These are phyloP conservation scores for Mycosphaerelloides madeirae DNA, from an alignment of 2,329 filamentous ascomycete genomes.

Conservation along the genomic window DNA sequence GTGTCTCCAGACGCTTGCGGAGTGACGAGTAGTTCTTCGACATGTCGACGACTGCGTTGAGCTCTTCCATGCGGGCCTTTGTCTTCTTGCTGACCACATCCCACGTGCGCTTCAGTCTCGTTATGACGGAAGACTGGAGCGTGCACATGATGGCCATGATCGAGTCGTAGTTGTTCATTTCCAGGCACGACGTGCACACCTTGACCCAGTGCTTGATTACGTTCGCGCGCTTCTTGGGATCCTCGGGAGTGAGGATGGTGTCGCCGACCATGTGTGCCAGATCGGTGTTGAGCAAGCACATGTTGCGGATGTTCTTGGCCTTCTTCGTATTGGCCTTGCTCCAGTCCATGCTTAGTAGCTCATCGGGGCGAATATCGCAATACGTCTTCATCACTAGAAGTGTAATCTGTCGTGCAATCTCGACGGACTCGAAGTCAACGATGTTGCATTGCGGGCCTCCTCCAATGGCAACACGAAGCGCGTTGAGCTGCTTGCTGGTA, in stretches of 20 bases:
- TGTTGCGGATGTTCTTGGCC: constrained; percentile 85
- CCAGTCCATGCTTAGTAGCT: constrained; percentile 88
- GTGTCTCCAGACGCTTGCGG: constrained; percentile 72
- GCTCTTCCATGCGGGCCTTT: constrained; percentile 68
- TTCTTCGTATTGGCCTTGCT: constrained; percentile 77
- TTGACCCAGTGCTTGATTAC: constrained; percentile 99
- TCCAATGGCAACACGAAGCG: constrained; percentile 69
- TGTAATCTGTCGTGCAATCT: constrained; percentile 87
- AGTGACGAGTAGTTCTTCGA: constrained; percentile 87
- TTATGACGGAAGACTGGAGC: constrained; percentile 85
- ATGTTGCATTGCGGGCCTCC: constrained; percentile 68
- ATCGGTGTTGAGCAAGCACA: constrained; percentile 89
- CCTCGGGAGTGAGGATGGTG: constrained; percentile 80
- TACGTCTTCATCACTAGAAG: constrained; percentile 89
- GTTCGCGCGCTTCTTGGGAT: constrained; percentile 83
- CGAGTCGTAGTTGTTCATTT: constrained; percentile 92
- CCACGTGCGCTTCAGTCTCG: constrained; percentile 86
- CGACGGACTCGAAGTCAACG: constrained; percentile 84
- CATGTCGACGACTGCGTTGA: constrained; percentile 82
- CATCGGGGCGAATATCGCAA: constrained; percentile 85
- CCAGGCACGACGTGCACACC: constrained; percentile 77
- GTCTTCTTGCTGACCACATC: constrained; percentile 80
- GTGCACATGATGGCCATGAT: constrained; percentile 97
- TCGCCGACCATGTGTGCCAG: constrained; percentile 89
- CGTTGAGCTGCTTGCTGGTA: constrained; percentile 68